Evolutionary conservation across 208 protist genomes (phyloP).

Genomic region (Trypanosoma rangeli): DNA sequence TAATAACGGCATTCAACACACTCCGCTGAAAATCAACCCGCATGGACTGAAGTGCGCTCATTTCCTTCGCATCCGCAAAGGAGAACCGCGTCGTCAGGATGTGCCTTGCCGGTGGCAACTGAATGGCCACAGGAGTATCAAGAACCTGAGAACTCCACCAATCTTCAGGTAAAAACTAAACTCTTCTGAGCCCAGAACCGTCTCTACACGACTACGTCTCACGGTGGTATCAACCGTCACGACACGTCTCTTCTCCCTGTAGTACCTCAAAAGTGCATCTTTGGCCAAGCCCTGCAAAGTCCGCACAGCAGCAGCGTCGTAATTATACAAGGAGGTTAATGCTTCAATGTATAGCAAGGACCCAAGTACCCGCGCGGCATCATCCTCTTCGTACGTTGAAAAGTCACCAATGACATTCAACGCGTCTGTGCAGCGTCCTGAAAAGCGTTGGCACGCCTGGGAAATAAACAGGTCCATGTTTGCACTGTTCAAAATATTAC

Average conservation of each 20-base stretch:
- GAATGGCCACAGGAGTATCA: conserved; percentile 24
- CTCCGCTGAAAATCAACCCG: conserved; percentile 59
- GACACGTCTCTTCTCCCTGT: conserved; percentile 17
- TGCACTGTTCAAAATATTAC: conserved; percentile 32
- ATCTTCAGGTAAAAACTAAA: conserved; percentile 53
- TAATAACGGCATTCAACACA: conserved; percentile 18
- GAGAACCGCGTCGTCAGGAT: conserved; percentile 70
- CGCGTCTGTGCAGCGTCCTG: conserved; percentile 54
- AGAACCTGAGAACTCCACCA: conserved; percentile 46
- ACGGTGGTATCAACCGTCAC: conserved; percentile 27
- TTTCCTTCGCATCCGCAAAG: conserved; percentile 57
- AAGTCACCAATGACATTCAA: conserved; percentile 42
- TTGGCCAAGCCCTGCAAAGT: conserved; percentile 33
- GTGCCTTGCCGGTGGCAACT: conserved; percentile 66
- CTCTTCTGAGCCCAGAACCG: conserved; percentile 55
- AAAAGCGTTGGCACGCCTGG: conserved; percentile 51
- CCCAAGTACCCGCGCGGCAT: conserved; percentile 37
- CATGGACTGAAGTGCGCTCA: conserved; percentile 48
- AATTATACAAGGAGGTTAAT: conserved; percentile 30
- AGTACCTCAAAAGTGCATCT: conserved; percentile 24
- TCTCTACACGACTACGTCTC: conserved; percentile 6
- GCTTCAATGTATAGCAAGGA: conserved; percentile 58
- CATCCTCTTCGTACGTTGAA: conserved; percentile 37
- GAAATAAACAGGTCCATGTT: conserved; percentile 59
- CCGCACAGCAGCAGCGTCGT: conserved; percentile 42